A percentile compares a stretch with the other conserved stretches of the same genome.
phyloP scores from a whole-genome alignment of 1,284 basidiomycete genomes.

The Albatrellus sp. region DNA sequence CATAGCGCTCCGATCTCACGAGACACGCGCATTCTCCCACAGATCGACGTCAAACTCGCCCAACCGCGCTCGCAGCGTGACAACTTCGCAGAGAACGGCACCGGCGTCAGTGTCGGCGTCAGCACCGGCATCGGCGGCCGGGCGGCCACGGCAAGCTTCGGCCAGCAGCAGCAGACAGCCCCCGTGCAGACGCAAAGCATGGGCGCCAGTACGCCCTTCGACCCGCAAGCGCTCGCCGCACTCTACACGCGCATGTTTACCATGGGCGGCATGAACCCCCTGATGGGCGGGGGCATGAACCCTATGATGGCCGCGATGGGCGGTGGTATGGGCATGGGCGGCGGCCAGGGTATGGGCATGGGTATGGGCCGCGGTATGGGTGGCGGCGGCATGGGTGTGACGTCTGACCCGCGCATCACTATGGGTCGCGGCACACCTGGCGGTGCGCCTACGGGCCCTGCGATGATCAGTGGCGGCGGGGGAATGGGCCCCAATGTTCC shows the following conservation, averaged over 20 bases:
- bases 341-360: slow-evolving; percentile 27
- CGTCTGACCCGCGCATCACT: slow-evolving; percentile 19
- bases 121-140: slow-evolving; percentile 22
- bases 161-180: slow-evolving; percentile 14
- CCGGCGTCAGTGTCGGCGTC: slow-evolving; percentile 15
- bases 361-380: slow-evolving; percentile 13
- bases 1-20: slow-evolving; percentile 5
- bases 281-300: slow-evolving; percentile 34
- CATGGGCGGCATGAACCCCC: slow-evolving; percentile 46
- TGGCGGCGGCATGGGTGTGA: slow-evolving; percentile 13
- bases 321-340: slow-evolving; percentile 32
- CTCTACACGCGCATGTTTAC: slow-evolving; percentile 72
- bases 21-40: neutral
- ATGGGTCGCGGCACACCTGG: slow-evolving; percentile 25
- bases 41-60: slow-evolving; percentile 94
- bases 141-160: slow-evolving; percentile 12
- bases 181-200: slow-evolving; percentile 7
- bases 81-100: slow-evolving; percentile 20
- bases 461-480: slow-evolving; percentile 13
- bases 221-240: slow-evolving; percentile 68
- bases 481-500: slow-evolving; percentile 47
- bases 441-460: slow-evolving; percentile 14
- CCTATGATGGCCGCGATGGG: slow-evolving; percentile 30
- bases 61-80: slow-evolving; percentile 78
- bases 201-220: slow-evolving; percentile 48